phyloP scores from a whole-genome alignment of 2,329 filamentous ascomycete genomes.

The Lomentospora prolificans region DNA sequence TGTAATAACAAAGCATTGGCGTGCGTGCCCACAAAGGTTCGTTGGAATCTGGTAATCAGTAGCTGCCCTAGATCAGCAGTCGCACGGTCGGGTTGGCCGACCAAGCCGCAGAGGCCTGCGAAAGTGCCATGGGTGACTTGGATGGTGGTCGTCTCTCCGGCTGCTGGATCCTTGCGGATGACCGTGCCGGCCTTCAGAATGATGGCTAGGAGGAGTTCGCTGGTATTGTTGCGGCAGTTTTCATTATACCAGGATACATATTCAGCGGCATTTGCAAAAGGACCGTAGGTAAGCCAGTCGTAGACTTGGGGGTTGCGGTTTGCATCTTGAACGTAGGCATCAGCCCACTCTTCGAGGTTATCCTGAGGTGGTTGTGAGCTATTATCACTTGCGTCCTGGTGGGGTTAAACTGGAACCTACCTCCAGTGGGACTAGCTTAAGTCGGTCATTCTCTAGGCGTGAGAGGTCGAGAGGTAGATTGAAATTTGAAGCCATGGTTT shows the following conservation, averaged over 20 bases:
- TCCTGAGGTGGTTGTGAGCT: neutral
- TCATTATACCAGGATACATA: conserved; percentile 8
- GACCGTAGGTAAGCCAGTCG: conserved; percentile 9
- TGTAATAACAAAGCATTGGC: neutral
- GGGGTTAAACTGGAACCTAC: neutral
- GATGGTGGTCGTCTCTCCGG: conserved; percentile 2
- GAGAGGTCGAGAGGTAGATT: neutral
- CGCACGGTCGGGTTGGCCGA: conserved; percentile 8
- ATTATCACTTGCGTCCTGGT: neutral
- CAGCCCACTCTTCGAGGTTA: neutral
- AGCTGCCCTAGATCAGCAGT: conserved; percentile 8
- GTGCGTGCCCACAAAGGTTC: conserved; percentile 1
- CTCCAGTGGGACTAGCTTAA: neutral
- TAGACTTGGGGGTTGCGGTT: neutral
- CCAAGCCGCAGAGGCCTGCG: conserved; percentile 8
- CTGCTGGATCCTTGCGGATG: neutral
- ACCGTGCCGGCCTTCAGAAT: conserved; percentile 6
- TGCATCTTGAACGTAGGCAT: neutral
- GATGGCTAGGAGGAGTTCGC: conserved; percentile 6
- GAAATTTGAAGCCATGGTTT: neutral
- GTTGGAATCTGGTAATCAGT: conserved; percentile 2
- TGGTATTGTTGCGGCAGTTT: conserved; percentile 3
- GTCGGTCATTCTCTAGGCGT: neutral
- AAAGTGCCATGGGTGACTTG: conserved; percentile 7
- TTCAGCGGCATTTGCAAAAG: conserved; percentile 6